Conservation (phyloP, 148 eudicot genomes). For the Dianthus caryophyllus region DNA sequence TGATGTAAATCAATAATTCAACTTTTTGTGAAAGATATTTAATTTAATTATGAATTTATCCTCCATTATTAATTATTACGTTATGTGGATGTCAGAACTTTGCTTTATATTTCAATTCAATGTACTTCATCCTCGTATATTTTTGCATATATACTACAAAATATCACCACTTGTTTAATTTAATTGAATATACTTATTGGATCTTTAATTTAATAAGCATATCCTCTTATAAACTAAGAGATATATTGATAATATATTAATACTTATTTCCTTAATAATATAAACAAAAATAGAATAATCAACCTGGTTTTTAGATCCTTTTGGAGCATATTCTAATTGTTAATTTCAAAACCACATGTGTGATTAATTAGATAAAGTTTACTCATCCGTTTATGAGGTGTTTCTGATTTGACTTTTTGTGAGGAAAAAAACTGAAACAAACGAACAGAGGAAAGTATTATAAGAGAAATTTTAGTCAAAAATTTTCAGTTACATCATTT, state of each 20-base stretch:
- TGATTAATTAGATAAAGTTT: not conserved
- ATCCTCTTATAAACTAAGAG: not conserved
- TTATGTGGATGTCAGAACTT: constrained; percentile 1
- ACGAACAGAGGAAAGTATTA: no score
- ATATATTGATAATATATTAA: not conserved
- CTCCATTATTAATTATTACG: not conserved
- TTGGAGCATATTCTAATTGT: not conserved
- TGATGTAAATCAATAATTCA: no score
- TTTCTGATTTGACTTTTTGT: no score
- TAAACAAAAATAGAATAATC: no score
- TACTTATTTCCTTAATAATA: not conserved
- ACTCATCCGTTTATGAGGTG: no score
- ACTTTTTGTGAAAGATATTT: no score
- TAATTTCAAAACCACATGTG: not conserved
- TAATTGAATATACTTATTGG: constrained; percentile 6
- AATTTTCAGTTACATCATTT: no score
- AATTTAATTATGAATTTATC: not conserved
- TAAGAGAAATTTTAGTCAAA: no score
- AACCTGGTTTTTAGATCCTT: no score
- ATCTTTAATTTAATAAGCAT: not conserved
- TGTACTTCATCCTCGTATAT: not conserved
- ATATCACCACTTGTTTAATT: not conserved
- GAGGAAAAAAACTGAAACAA: no score
- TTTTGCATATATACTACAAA: not conserved
- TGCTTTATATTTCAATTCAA: constrained; percentile 4